Base-by-base conservation (phyloP, 495 filamentous ascomycete species). In the Xylaria grammica region DNA sequence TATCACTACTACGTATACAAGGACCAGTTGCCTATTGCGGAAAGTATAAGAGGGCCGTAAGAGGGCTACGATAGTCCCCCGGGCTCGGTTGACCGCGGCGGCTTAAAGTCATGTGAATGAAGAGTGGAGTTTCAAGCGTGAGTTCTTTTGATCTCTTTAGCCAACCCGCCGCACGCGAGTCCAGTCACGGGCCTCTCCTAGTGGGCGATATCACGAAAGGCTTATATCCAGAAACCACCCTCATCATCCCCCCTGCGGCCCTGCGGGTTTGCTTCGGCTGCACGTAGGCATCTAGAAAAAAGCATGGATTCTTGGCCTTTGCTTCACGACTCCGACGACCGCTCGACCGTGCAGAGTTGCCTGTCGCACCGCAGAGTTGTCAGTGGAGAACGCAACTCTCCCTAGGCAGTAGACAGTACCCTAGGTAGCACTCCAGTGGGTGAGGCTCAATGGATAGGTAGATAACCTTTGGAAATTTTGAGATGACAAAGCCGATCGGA, bases 61-160 rank as follows among this genome's bases (percentile, higher is more conserved):
- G 15, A 34, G 32, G 27, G 42, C 27, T 58, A 29, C 54, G n/a
- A 36, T 6, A 29, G 52, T 58, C 60, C 65, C 53, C 29, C 2
- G 36, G 29, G 24, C 49, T 67, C 72, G 72, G 69, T 66, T 74
- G 67, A 54, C 67, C 48, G 63, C 71, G 71, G 71, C 63, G 69
- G 67, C 69, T 69, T 51, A 68, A 63, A 67, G 67, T 68, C 69
- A 72, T 74, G 72, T 69, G 69, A 38, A 5, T 30, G 51, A 66
- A 62, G 67, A 60, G 58, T 67, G 64, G 64, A 62, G 62, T 17
- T 38, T 38, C 45, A 27, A 46, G 27, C 32, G 26, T 48, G 46
- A 51, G 24, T 27, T 44, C 19, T 10, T 19, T 27, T 38, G 42
- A 32, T 46, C 15, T 20, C 29, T 20, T 38, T 50, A 27, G 45